Evolutionary conservation across 2,329 filamentous ascomycete species (phyloP).

Genomic region (Trichophyton benhamiae): DNA sequence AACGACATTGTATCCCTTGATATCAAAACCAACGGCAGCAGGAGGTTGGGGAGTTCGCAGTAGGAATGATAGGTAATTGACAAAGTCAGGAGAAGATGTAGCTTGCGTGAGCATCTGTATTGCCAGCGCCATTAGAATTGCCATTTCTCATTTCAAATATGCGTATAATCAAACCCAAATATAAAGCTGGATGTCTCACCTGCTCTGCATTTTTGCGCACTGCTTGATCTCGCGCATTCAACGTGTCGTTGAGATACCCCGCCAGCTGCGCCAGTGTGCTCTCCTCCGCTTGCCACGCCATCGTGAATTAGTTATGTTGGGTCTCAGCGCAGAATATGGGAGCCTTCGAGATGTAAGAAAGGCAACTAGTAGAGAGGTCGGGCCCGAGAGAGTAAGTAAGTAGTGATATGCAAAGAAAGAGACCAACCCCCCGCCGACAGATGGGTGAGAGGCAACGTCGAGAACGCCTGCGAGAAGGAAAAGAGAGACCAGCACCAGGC

Average conservation of each 20-base stretch:
- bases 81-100: slow-evolving; percentile 78
- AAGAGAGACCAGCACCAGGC: not conserved
- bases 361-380: not conserved
- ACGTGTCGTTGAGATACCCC: slow-evolving; percentile 77
- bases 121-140: not conserved
- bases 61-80: slow-evolving; percentile 91
- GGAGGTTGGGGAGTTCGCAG: slow-evolving; percentile 57
- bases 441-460: not conserved
- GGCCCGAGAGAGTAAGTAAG: not conserved
- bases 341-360: not conserved
- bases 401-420: not conserved
- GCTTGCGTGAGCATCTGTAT: slow-evolving; percentile 82
- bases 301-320: slow-evolving; percentile 28
- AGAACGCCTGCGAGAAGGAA: not conserved
- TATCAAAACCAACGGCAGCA: slow-evolving; percentile 45
- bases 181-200: slow-evolving; percentile 43
- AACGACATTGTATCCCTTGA: slow-evolving; percentile 57
- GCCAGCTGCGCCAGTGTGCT: slow-evolving; percentile 83
- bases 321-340: not conserved
- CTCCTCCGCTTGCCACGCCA: slow-evolving; percentile 86
- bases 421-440: not conserved
- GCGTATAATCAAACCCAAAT: not conserved
- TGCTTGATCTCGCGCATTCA: slow-evolving; percentile 67
- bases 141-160: not conserved
- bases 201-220: slow-evolving; percentile 81